Conservation (phyloP, 805 yeast species). For the Myxozyma udenii region DNA sequence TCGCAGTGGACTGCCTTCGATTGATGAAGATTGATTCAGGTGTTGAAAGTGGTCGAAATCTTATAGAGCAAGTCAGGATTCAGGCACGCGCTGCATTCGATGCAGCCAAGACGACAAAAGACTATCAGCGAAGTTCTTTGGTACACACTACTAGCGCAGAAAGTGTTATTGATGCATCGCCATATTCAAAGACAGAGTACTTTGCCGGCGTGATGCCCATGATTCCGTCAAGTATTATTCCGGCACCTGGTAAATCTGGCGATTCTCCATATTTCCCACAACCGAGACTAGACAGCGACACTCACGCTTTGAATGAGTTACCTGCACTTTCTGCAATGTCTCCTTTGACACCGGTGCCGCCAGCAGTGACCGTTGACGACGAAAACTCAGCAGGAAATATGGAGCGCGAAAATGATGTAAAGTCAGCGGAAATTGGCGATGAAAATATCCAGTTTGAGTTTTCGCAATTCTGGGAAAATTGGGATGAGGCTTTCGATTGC, state of each 20-base stretch:
- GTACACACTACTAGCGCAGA: background rate
- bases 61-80: slow-evolving; percentile 26
- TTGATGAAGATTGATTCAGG: slow-evolving; percentile 20
- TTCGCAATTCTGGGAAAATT: slow-evolving; percentile 20
- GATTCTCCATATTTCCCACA: background rate
- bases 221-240: background rate
- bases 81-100: slow-evolving; percentile 24
- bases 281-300: background rate
- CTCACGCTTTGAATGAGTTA: background rate
- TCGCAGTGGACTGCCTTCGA: slow-evolving; percentile 26
- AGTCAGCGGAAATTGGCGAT: background rate
- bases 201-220: background rate
- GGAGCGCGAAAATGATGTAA: no score
- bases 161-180: background rate
- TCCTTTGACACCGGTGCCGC: background rate
- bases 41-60: slow-evolving; percentile 16
- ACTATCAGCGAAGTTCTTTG: background rate
- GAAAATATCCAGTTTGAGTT: background rate
- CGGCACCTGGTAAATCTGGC: background rate
- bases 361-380: no score
- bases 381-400: background rate
- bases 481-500: slow-evolving; percentile 30
- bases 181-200: background rate
- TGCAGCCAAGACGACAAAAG: slow-evolving; percentile 7
- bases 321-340: background rate